Evolutionary conservation across 495 filamentous ascomycete genomes (phyloP), one percentile per base, ranked within the genome.

Genomic region (Articulospora tetracladia): DNA sequence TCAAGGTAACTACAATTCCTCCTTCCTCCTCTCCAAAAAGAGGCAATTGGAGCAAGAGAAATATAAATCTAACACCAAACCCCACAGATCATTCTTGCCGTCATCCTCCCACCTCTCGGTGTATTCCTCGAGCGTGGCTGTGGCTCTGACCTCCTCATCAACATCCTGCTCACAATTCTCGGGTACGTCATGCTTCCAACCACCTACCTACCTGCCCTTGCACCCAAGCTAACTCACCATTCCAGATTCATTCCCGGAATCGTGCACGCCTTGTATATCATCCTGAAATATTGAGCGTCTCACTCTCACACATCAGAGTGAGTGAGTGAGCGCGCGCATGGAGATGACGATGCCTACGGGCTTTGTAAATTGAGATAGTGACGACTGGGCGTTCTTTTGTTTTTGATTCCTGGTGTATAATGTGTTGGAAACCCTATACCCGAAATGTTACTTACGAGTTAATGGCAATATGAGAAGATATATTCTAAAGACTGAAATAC

Each of bases 61-160:
- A 6, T 6, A 32, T 44, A 19, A 59, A 15, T 26, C 46, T 51
- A 30, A 49, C 47, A n/a, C n/a, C n/a, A 65, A 93, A 88, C 74
- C 90, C 93, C 70, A 90, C 93, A 95, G 80, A 92, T 95, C 80
- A 85, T 93, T 76, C 78, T 93, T 72, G 88, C 91, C 77, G 78
- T 95, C 77, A 75, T 95, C 78, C 79, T 94, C 55, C 92, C 93
- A 36, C 93, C 92, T 63, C 79, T 96, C 28, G 91, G 91, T 73
- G 93, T 96, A 71, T 94, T 96, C 82, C 83, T 96, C 57, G 89
- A 94, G 80, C 84, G 87, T 41, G 92, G 92, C 70, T 92, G 89
- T 76, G 83, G 84, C 72, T 81, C 84, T 67, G 90, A 95, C 68
- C 77, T 96, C 63, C 75, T 89, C 66, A 92, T 96, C 81, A 96